Evolutionary conservation across 768 basidiomycete species (phyloP).

Genomic region (Boletus insuetus): DNA sequence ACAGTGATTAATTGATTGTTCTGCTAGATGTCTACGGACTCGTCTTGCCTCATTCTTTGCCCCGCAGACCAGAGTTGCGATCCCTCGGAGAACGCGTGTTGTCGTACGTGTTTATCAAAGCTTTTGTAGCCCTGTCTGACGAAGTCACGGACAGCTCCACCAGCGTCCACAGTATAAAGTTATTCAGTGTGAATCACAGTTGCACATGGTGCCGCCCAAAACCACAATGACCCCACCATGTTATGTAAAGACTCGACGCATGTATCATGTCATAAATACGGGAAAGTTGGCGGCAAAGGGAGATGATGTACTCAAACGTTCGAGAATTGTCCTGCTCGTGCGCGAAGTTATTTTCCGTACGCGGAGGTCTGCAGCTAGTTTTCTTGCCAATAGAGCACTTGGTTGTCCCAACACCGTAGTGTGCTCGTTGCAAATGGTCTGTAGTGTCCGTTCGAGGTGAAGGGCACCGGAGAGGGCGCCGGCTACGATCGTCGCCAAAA

Average conservation of each 20-base stretch:
- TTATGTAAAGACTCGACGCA: conserved; percentile 6
- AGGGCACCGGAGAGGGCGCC: conserved; percentile 64
- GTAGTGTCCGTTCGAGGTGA: conserved; percentile 69
- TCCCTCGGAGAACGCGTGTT: conserved; percentile 71
- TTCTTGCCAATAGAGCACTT: conserved; percentile 60
- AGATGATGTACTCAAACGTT: conserved; percentile 58
- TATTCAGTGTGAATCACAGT: conserved; percentile 3
- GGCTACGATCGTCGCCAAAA: conserved; percentile 62
- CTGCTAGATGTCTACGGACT: conserved; percentile 46
- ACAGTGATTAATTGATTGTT: conserved; percentile 3
- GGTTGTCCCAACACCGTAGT: conserved; percentile 56
- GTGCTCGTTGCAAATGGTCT: conserved; percentile 50
- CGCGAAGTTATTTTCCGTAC: conserved; percentile 44
- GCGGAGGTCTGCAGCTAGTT: conserved; percentile 62
- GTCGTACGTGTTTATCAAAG: conserved; percentile 52
- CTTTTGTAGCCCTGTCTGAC: background rate
- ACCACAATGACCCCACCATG: conserved; percentile 4
- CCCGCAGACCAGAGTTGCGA: conserved; percentile 67
- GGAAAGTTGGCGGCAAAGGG: conserved; percentile 76
- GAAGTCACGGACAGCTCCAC: conserved; percentile 40
- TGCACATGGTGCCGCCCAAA: conserved; percentile 24
- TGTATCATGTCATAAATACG: conserved; percentile 41
- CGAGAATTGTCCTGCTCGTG: conserved; percentile 52
- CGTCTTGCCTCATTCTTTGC: conserved; percentile 70
- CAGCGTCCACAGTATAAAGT: conserved; percentile 42